Evolutionary conservation across 192 early-diverging fungal genomes (phyloP), one percentile per base, ranked within the genome.

Genomic region (Fimicolochytrium jonesii): DNA sequence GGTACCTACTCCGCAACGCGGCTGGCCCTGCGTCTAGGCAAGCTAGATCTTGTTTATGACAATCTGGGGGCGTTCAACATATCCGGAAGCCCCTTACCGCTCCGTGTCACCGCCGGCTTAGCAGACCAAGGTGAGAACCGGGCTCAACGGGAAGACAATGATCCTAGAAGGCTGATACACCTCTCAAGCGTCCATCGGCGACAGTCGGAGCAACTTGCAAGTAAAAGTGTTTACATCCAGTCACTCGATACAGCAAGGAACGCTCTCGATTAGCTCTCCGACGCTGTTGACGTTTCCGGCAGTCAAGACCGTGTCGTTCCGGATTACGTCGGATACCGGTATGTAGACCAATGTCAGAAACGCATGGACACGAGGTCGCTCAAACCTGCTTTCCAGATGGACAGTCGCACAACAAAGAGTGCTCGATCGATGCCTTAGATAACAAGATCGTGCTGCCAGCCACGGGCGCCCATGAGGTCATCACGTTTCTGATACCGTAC

Each of bases 1-100:
- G 88, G 88, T 31, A 78, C 75, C 29, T 90, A 87, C 68, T 68
- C 73, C 1, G 67, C 80, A 15, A 82, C 82, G 31, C 73, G 66
- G 6, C 74, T 79, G 41, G 68, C 70, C 30, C 42, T 88, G 60
- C 64, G 61, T 22, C 73, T 81, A 26, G 86, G 87, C 22, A 86
- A 86, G 56, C 45, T 88, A 28, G 15, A 45, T 28, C 49, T 72
- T n/a, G 23, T 31, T 6, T 56, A 68, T 36, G 43, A 30, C 32
- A 25, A 47, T 54, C 77, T 53, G 59, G 77, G 67, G 67, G 36
- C 35, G 57, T 82, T 67, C 34, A 58, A 0, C 45, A 68, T 60
- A 57, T 64, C 50, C 39, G 74, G 31, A 54, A 63, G 46, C 47
- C 44, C 36, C 63, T 63, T 35, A 46, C 70, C 20, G 18, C 5